Evolutionary conservation across 1,284 basidiomycete species (phyloP).

Genomic region (Leccinum glutinopallens): DNA sequence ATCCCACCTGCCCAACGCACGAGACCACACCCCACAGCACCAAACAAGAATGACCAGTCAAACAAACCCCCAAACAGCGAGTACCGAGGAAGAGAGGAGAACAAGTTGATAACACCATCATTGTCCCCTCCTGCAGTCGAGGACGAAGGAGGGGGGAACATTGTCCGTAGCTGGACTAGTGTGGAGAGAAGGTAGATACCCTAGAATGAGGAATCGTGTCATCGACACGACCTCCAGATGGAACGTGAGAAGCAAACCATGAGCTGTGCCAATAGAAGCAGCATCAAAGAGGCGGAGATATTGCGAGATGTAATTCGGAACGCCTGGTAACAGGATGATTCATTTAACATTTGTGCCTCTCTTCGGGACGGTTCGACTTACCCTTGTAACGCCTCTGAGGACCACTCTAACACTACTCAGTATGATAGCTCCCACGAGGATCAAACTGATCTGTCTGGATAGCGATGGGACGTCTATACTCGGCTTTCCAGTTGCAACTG

Average conservation of each 20-base stretch:
- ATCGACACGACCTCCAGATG: slow-evolving; percentile 8
- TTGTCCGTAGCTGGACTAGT: slow-evolving; percentile 73
- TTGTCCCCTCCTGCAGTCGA: slow-evolving; percentile 21
- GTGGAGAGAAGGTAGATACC: slow-evolving; percentile 79
- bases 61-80: slow-evolving; percentile 74
- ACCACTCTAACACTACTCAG: slow-evolving; percentile 68
- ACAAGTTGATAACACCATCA: slow-evolving; percentile 53
- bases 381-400: slow-evolving; percentile 63
- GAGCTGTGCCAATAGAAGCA: slow-evolving; percentile 73
- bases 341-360: background rate
- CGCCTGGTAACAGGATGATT: slow-evolving; percentile 39
- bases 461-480: slow-evolving; percentile 46
- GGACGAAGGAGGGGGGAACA: slow-evolving; percentile 57
- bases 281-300: slow-evolving; percentile 68
- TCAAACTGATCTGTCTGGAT: slow-evolving; percentile 68
- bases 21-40: slow-evolving; percentile 48
- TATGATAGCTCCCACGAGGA: slow-evolving; percentile 72
- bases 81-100: slow-evolving; percentile 71
- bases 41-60: slow-evolving; percentile 66
- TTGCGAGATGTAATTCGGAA: slow-evolving; percentile 67
- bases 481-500: slow-evolving; percentile 27
- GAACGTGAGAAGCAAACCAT: slow-evolving; percentile 55
- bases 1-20: slow-evolving; percentile 51
- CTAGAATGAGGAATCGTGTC: slow-evolving; percentile 38
- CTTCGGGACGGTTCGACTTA: slow-evolving; percentile 36